Evolutionary conservation across 2,329 filamentous ascomycete species (phyloP).

Genomic region (Fusarium mexicanum): DNA sequence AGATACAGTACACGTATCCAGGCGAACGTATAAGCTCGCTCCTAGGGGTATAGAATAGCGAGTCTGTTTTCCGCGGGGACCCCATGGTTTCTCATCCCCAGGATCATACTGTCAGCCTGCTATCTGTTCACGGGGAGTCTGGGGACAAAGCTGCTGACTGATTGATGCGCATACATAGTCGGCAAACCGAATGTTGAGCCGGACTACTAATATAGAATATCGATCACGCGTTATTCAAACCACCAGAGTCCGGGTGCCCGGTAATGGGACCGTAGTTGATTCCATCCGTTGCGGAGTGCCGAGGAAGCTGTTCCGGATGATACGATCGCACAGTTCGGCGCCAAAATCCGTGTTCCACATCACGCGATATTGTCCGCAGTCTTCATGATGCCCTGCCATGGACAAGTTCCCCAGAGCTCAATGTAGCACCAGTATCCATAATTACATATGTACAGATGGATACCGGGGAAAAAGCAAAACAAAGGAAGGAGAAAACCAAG

Average conservation of each 20-base stretch:
- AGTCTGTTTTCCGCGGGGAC: conserved; percentile 4
- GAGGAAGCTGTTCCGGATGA: conserved; percentile 30
- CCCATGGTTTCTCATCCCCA: conserved; percentile 21
- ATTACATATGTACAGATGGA: background rate
- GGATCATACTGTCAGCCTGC: background rate
- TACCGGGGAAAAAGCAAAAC: conserved; percentile 10
- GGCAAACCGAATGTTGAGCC: conserved; percentile 11
- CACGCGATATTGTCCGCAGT: conserved; percentile 28
- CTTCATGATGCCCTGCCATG: background rate
- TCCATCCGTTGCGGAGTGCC: conserved; percentile 32
- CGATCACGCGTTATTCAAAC: conserved; percentile 34
- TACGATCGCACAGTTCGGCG: conserved; percentile 26
- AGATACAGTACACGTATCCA: background rate
- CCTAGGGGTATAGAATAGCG: background rate
- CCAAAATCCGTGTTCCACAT: conserved; percentile 22
- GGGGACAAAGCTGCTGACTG: background rate
- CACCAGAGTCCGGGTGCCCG: background rate
- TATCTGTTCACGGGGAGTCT: background rate
- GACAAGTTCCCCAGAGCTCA: conserved; percentile 24
- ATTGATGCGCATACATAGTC: background rate
- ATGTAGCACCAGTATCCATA: conserved; percentile 1
- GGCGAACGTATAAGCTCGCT: background rate
- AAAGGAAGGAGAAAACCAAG: conserved; percentile 8
- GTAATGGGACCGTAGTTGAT: background rate
- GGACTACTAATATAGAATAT: conserved; percentile 7